Percentiles rank a stretch among this genome's conserved stretches.
Evolutionary conservation across 768 basidiomycete genomes (phyloP).

Genomic region (Podaxis rugospora): DNA sequence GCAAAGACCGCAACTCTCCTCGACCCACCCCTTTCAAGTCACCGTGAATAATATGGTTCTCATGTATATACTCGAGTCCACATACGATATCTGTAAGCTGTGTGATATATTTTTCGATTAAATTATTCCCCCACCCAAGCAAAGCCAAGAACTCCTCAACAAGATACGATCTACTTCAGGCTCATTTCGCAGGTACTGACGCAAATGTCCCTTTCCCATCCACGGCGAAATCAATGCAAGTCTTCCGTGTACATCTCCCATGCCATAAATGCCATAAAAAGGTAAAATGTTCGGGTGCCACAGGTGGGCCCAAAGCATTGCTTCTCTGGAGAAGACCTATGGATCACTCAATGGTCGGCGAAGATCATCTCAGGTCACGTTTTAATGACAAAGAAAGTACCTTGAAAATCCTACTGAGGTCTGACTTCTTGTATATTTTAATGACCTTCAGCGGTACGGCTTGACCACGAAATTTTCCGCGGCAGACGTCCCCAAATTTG

Average conservation of each 20-base stretch:
- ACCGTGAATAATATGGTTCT: constrained; percentile 15
- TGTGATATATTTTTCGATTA: neutral
- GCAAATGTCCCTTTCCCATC: constrained; percentile 15
- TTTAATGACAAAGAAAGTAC: neutral
- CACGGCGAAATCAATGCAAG: constrained; percentile 14
- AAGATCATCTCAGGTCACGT: neutral
- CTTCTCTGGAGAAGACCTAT: constrained; percentile 14
- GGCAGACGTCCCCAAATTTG: constrained; percentile 8
- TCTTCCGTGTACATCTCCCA: constrained; percentile 3
- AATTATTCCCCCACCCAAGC: neutral
- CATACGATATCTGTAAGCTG: constrained; percentile 12
- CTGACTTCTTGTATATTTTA: constrained; percentile 1
- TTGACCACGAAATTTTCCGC: constrained; percentile 4
- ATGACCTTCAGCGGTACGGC: constrained; percentile 7
- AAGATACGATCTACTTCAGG: constrained; percentile 1
- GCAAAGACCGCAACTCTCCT: neutral
- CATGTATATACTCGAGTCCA: constrained; percentile 18
- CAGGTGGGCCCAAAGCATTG: constrained; percentile 14
- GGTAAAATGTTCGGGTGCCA: constrained; percentile 12
- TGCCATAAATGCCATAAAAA: constrained; percentile 14
- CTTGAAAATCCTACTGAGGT: neutral
- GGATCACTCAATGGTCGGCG: too few species aligned
- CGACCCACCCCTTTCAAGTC: constrained; percentile 19
- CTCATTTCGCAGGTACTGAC: constrained; percentile 1
- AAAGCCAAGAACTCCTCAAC: neutral